Evolutionary conservation across 75 land plant species (phyloP).

Genomic region (Pinus tabuliformis): DNA sequence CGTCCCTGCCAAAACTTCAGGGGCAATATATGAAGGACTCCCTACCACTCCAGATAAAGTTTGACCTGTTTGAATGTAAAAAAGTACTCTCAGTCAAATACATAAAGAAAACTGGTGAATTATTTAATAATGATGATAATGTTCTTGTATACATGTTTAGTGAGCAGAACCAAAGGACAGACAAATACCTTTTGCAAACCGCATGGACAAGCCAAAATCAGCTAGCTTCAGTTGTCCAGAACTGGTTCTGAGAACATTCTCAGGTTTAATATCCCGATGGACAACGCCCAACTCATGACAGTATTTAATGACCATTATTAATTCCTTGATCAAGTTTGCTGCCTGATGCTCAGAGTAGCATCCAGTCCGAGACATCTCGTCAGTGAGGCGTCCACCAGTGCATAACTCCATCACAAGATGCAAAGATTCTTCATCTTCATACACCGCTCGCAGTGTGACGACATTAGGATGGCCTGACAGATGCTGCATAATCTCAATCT

Average conservation of each 20-base stretch:
- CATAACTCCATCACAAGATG: slow-evolving; percentile 53
- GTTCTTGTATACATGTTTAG: neutral
- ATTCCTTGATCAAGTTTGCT: slow-evolving; percentile 21
- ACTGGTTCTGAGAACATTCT: slow-evolving; percentile 64
- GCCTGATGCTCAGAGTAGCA: slow-evolving; percentile 23
- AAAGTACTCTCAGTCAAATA: neutral
- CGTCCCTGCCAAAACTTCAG: slow-evolving; percentile 67
- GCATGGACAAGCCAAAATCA: slow-evolving; percentile 77
- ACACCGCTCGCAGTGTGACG: slow-evolving; percentile 28
- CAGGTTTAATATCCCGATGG: slow-evolving; percentile 81
- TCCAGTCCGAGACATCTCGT: slow-evolving; percentile 15
- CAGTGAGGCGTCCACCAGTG: slow-evolving; percentile 19
- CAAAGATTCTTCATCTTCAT: slow-evolving; percentile 28
- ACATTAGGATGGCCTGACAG: slow-evolving; percentile 32
- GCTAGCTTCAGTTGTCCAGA: slow-evolving; percentile 62
- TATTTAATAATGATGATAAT: neutral
- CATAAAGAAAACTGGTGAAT: neutral
- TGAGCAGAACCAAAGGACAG: neutral
- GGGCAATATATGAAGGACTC: slow-evolving; percentile 82
- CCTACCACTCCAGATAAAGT: slow-evolving; percentile 65
- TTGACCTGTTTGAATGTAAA: slow-evolving; percentile 40
- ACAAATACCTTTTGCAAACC: slow-evolving; percentile 52
- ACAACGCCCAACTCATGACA: slow-evolving; percentile 54
- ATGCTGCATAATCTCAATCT: slow-evolving; percentile 51
- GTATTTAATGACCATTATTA: slow-evolving; percentile 17